These are phyloP conservation scores for Aureobasidium uvarum DNA, from an alignment of 2,329 filamentous ascomycete species.

Conservation along the genomic window DNA sequence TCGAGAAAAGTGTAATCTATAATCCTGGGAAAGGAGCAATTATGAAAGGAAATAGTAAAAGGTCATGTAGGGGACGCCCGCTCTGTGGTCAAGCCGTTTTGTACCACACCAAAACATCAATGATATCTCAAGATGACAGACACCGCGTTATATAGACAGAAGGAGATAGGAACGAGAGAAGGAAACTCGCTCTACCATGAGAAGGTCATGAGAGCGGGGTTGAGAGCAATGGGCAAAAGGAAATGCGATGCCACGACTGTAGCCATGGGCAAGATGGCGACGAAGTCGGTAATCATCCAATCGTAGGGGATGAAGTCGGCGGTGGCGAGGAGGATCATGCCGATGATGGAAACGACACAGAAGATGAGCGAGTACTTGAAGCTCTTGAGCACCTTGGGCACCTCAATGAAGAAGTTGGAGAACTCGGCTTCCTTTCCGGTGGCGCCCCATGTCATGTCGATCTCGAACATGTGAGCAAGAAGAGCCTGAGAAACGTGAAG, in stretches of 20 bases:
- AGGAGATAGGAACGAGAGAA: neutral
- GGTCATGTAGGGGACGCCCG: constrained; percentile 1
- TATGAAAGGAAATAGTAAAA: neutral
- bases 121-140: constrained; percentile 19
- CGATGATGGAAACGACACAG: constrained; percentile 56
- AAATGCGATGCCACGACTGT: constrained; percentile 69
- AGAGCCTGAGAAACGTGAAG: constrained; percentile 79
- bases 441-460: constrained; percentile 83
- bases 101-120: neutral
- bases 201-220: constrained; percentile 78
- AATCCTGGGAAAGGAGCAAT: neutral
- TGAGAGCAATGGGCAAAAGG: constrained; percentile 68
- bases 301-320: constrained; percentile 63
- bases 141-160: constrained; percentile 6
- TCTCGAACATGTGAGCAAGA: constrained; percentile 77
- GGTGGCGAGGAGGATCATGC: constrained; percentile 64
- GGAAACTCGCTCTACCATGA: constrained; percentile 57
- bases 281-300: constrained; percentile 50
- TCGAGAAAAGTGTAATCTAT: constrained; percentile 14
- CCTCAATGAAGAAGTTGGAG: constrained; percentile 81
- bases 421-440: constrained; percentile 80
- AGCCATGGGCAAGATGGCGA: constrained; percentile 73
- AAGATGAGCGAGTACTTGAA: constrained; percentile 74
- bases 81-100: neutral
- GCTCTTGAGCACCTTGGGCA: constrained; percentile 72